A percentile compares a stretch with the other conserved stretches of the same genome.
These are phyloP conservation scores for Rhizopogon salebrosus DNA, from an alignment of 768 basidiomycete genomes.

Conservation along the genomic window DNA sequence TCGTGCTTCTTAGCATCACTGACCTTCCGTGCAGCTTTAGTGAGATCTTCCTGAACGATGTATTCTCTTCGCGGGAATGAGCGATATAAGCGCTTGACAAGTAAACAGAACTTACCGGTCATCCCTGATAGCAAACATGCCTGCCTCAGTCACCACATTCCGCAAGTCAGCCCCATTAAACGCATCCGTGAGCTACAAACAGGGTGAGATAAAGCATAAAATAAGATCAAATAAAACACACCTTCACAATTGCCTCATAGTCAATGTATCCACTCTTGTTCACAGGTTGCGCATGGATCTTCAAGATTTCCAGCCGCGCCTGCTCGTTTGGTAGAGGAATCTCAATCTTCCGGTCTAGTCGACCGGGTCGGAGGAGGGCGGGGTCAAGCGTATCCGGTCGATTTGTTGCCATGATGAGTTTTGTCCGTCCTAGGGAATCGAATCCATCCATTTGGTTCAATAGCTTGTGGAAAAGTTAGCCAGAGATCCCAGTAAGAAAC, in stretches of 20 bases:
- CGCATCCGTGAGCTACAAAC: conserved; percentile 67
- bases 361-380: conserved; percentile 91
- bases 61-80: conserved; percentile 56
- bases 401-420: conserved; percentile 99
- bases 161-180: conserved; percentile 97
- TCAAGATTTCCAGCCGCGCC: conserved; percentile 91
- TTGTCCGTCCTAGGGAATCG: conserved; percentile 91
- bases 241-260: conserved; percentile 97
- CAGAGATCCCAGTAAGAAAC: neutral
- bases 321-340: conserved; percentile 97
- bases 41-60: conserved; percentile 89
- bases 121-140: conserved; percentile 98
- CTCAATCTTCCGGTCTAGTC: conserved; percentile 96
- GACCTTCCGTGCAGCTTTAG: conserved; percentile 93
- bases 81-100: neutral
- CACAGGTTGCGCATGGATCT: conserved; percentile 92
- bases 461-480: conserved; percentile 43
- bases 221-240: conserved; percentile 22
- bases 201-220: neutral
- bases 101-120: conserved; percentile 54
- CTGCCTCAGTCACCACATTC: conserved; percentile 92
- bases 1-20: conserved; percentile 98
- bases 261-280: conserved; percentile 96
- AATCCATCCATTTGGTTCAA: conserved; percentile 99
- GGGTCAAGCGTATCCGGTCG: conserved; percentile 97